These are phyloP conservation scores for Fusarium pseudocircinatum DNA, from an alignment of 2,329 filamentous ascomycete genomes.

Conservation along the genomic window DNA sequence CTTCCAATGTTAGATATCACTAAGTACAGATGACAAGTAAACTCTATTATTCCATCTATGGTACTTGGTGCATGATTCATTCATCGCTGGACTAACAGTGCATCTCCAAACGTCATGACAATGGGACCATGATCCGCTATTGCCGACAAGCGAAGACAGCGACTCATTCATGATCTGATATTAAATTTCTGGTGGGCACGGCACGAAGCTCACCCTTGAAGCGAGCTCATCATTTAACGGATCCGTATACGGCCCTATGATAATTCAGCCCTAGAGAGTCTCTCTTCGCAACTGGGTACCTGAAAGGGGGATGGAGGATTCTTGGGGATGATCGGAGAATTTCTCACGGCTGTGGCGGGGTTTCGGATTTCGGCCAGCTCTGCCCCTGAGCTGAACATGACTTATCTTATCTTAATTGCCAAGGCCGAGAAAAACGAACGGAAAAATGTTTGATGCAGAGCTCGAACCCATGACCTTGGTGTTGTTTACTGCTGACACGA, in stretches of 20 bases:
- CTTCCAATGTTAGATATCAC: not conserved
- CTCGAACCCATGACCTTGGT: not conserved
- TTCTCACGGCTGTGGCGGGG: not conserved
- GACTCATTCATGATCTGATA: not conserved
- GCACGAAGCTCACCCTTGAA: not conserved
- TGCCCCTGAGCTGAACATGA: not conserved
- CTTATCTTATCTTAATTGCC: constrained; percentile 2
- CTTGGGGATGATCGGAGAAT: constrained; percentile 11
- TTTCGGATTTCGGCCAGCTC: not conserved
- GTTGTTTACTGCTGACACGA: not conserved
- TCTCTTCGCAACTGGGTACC: not conserved
- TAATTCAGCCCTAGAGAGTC: not conserved
- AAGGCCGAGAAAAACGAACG: not conserved
- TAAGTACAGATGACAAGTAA: not conserved
- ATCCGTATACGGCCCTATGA: not conserved
- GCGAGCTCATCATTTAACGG: not conserved
- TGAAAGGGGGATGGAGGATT: constrained; percentile 7
- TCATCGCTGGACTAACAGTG: too few species aligned
- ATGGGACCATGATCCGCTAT: not conserved
- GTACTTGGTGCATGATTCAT: too few species aligned
- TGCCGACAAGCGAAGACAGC: not conserved
- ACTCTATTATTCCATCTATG: not conserved
- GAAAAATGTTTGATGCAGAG: not conserved
- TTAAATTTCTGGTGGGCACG: not conserved
- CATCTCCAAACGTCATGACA: too few species aligned